Conservation (phyloP, 2,329 filamentous ascomycete genomes). For the Plectosphaerella cucumerina region DNA sequence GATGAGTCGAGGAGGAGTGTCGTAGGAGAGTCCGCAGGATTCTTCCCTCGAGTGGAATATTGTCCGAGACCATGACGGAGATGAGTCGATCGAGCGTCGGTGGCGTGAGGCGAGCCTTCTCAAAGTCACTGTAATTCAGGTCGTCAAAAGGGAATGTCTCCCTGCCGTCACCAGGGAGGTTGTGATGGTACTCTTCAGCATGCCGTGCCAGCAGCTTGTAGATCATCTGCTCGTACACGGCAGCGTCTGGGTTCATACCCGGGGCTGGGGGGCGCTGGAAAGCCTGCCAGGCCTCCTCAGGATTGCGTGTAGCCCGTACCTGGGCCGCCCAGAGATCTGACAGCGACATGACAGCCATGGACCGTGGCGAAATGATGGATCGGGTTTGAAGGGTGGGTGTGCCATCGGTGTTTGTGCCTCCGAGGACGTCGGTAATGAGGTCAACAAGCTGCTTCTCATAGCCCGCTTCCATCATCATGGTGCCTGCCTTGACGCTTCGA, state of each 20-base stretch:
- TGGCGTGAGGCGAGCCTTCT: conserved; percentile 57
- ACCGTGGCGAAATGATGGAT: not conserved
- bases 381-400: conserved; percentile 53
- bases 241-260: conserved; percentile 27
- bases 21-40: conserved; percentile 8
- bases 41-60: conserved; percentile 28
- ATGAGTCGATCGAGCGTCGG: conserved; percentile 53
- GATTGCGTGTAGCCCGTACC: conserved; percentile 55
- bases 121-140: conserved; percentile 59
- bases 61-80: conserved; percentile 45
- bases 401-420: conserved; percentile 44
- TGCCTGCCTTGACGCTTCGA: conserved; percentile 47
- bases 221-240: conserved; percentile 58
- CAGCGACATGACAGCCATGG: not conserved
- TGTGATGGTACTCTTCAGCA: conserved; percentile 13
- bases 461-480: conserved; percentile 52
- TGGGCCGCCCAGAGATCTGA: conserved; percentile 46
- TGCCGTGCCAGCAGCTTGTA: conserved; percentile 43
- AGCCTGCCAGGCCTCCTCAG: conserved; percentile 56
- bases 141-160: conserved; percentile 27
- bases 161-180: conserved; percentile 16
- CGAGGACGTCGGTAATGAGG: conserved; percentile 44
- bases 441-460: conserved; percentile 45
- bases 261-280: conserved; percentile 34
- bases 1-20: conserved; percentile 6